Conservation (phyloP, 495 filamentous ascomycete species). For the Aspergillus nidulans region DNA sequence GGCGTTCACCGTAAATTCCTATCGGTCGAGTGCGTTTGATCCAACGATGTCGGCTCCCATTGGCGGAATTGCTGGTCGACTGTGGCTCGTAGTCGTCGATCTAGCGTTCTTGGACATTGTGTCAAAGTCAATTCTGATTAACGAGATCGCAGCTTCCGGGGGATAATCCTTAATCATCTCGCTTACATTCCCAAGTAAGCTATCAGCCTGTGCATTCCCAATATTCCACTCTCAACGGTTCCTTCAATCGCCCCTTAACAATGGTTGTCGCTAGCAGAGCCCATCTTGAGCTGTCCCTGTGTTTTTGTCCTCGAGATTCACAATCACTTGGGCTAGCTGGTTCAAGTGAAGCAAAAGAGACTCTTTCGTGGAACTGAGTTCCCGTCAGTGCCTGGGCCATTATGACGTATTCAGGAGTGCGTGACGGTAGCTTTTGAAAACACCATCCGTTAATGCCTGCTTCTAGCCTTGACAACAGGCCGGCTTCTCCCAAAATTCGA, state of each 20-base stretch:
- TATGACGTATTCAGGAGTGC: conserved; percentile 15
- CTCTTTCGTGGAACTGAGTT: conserved; percentile 9
- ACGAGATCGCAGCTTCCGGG: background rate
- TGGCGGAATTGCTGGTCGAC: background rate
- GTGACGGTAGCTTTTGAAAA: conserved; percentile 10
- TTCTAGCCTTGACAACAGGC: no score
- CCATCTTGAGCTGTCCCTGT: background rate
- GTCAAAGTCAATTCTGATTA: background rate
- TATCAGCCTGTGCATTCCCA: no score
- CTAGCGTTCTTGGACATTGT: background rate
- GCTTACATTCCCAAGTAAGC: background rate
- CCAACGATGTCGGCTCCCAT: background rate
- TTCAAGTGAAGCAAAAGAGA: conserved; percentile 13
- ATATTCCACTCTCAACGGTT: no score
- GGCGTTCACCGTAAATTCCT: background rate
- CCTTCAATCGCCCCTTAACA: no score
- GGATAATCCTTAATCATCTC: background rate
- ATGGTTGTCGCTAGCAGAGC: conserved; percentile 1
- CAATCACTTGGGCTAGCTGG: conserved; percentile 6
- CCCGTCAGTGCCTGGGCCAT: conserved; percentile 17
- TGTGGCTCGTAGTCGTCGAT: background rate
- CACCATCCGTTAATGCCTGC: background rate
- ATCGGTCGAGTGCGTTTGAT: background rate
- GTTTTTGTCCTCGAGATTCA: background rate
- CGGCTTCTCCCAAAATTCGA: no score